These are phyloP conservation scores for Trametes coccinea DNA, from an alignment of 768 basidiomycete species.

Conservation along the genomic window DNA sequence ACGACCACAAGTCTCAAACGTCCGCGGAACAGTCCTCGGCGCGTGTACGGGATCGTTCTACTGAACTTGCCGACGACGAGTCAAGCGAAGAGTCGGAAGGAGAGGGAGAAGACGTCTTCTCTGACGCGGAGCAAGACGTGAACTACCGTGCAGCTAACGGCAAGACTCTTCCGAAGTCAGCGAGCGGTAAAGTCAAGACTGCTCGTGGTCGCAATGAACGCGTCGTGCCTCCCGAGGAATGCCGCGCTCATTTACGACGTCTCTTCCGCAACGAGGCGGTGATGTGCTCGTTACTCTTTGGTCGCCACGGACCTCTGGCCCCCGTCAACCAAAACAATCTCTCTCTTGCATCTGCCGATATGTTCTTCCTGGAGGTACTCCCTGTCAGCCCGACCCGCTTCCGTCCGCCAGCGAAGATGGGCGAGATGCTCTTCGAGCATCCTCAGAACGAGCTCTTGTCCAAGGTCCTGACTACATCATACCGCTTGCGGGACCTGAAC, in stretches of 20 bases:
- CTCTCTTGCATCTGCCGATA: conserved; percentile 79
- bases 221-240: conserved; percentile 88
- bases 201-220: conserved; percentile 84
- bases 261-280: conserved; percentile 81
- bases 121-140: conserved; percentile 47
- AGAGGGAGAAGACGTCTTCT: conserved; percentile 47
- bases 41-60: conserved; percentile 3
- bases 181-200: conserved; percentile 76
- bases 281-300: conserved; percentile 88
- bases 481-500: conserved; percentile 77
- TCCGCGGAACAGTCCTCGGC: not conserved
- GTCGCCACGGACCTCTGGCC: conserved; percentile 86
- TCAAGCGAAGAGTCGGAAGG: conserved; percentile 52
- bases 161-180: conserved; percentile 62
- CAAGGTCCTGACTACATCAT: conserved; percentile 77
- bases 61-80: conserved; percentile 49
- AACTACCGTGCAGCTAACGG: conserved; percentile 7
- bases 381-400: conserved; percentile 94
- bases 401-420: conserved; percentile 90
- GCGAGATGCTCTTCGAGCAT: conserved; percentile 92
- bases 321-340: conserved; percentile 59
- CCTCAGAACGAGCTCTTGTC: conserved; percentile 91
- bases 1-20: conserved; percentile 36
- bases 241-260: conserved; percentile 87
- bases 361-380: conserved; percentile 95